A percentile compares a stretch with the other conserved stretches of the same genome.
phyloP scores from a whole-genome alignment of 2,329 filamentous ascomycete genomes.

The Boeremia lycopersici region DNA sequence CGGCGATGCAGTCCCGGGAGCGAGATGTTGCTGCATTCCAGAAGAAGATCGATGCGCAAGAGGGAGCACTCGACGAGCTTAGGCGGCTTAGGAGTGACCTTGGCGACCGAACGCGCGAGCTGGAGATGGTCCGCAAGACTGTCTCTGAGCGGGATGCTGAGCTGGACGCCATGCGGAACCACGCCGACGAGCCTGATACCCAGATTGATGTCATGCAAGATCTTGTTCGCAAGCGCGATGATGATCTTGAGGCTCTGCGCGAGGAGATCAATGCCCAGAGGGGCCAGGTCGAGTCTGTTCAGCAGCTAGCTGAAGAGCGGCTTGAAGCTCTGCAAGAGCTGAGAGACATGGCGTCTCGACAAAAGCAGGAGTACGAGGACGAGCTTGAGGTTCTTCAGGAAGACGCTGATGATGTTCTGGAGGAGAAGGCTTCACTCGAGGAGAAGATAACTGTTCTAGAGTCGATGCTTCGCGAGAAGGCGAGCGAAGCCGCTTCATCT shows the following conservation, averaged over 20 bases:
- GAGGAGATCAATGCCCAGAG: constrained; percentile 47
- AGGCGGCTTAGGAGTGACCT: constrained; percentile 37
- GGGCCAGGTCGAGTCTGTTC: constrained; percentile 39
- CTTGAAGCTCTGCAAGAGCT: constrained; percentile 58
- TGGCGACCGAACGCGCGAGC: constrained; percentile 41
- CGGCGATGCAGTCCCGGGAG: constrained; percentile 40
- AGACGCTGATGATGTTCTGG: constrained; percentile 49
- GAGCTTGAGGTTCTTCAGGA: constrained; percentile 57
- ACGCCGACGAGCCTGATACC: constrained; percentile 47
- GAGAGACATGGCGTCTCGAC: constrained; percentile 52
- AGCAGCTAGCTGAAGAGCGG: constrained; percentile 44
- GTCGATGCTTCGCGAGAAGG: constrained; percentile 47
- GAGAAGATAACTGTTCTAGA: constrained; percentile 57
- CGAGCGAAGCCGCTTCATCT: constrained; percentile 24
- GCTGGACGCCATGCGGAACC: constrained; percentile 43
- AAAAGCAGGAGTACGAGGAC: constrained; percentile 60
- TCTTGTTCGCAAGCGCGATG: constrained; percentile 51
- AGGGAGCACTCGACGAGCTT: constrained; percentile 37
- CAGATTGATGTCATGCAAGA: constrained; percentile 50
- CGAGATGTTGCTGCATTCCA: constrained; percentile 38
- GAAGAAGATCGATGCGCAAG: constrained; percentile 41
- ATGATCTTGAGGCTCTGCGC: constrained; percentile 61
- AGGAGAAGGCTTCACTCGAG: constrained; percentile 64
- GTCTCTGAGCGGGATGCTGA: constrained; percentile 47
- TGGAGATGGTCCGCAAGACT: constrained; percentile 43